Evolutionary conservation across 106 monocot genomes (phyloP), one percentile per base, ranked within the genome.

Genomic region (Acorus calamus): DNA sequence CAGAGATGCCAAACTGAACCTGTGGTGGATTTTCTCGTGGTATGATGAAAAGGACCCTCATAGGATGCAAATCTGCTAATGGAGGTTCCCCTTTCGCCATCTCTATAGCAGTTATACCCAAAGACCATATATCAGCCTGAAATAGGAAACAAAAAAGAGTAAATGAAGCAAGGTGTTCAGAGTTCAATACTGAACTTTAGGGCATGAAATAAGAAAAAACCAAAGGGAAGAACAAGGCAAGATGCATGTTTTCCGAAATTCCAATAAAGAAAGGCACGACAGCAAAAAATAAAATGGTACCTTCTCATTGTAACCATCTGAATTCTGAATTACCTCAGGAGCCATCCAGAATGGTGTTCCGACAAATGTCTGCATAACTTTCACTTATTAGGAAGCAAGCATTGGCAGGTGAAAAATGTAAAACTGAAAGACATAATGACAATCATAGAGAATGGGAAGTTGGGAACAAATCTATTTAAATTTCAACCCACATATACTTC

Each of bases 261-360:
- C 28, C 28, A 28, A 28, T 28, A 28, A 28, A 28, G 28, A 28
- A 28, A 28, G n/a, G 28, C 28, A 28, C 28, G 28, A 28, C 14
- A 12, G 1, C 47, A 71, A 6, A 5, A 12, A 59, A 14, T 50
- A 55, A 9, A 57, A 60, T 14, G 6, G 11, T 67, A 87, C 94
- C 94, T 96, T 96, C 71, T 96, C 90, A 76, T 96, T 90, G 66
- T 96, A 96, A 64, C 94, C 94, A 2, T 96, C 94, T 56, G 87
- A 63, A 69, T 94, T 94, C 70, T 94, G 94, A 85, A 94, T 94
- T 46, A 94, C 94, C 76, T 94, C 94, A 48, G 94, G 94, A 53
- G 94, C 94, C 94, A 94, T 94, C 94, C 94, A 94, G 78, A 94
- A 94, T 47, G 94, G 94, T 6, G 94, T 94, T 73, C 94, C 94